Percentiles rank a stretch among this genome's conserved stretches.
Conservation (phyloP, 225 moss, liverwort and hornwort genomes). For the Pseudoscleropodium purum region DNA sequence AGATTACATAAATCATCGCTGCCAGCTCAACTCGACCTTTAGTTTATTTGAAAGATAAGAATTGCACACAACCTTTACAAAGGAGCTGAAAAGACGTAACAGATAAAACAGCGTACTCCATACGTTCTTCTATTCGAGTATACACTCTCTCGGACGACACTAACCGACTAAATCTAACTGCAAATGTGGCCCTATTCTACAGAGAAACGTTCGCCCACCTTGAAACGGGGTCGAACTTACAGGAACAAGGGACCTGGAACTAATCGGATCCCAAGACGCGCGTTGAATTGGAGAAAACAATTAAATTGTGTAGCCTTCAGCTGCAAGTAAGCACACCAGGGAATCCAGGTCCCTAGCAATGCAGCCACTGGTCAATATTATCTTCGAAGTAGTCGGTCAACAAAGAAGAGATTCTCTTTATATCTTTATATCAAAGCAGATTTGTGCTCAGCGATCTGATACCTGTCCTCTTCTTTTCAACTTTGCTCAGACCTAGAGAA, state of each 20-base stretch:
- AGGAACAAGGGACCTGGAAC: background rate
- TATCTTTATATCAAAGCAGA: background rate
- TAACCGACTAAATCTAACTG: background rate
- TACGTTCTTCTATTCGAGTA: background rate
- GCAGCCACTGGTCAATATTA: background rate
- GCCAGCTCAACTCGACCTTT: background rate
- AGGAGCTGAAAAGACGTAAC: background rate
- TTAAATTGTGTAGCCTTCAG: background rate
- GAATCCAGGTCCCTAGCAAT: background rate
- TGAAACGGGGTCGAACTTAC: background rate
- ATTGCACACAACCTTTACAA: background rate
- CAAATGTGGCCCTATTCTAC: background rate
- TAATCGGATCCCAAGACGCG: background rate
- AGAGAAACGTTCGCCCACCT: background rate
- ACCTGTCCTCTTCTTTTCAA: background rate
- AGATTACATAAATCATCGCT: background rate
- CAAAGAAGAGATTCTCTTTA: background rate
- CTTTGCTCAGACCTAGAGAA: constrained; percentile 1
- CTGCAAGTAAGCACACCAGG: background rate
- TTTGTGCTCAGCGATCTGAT: background rate
- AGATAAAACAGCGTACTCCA: background rate
- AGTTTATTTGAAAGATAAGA: background rate
- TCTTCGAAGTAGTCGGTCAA: background rate
- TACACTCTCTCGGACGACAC: background rate
- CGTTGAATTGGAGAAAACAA: background rate